These are phyloP conservation scores for Cadophora sp. DNA, from an alignment of 2,329 filamentous ascomycete genomes.

Conservation along the genomic window DNA sequence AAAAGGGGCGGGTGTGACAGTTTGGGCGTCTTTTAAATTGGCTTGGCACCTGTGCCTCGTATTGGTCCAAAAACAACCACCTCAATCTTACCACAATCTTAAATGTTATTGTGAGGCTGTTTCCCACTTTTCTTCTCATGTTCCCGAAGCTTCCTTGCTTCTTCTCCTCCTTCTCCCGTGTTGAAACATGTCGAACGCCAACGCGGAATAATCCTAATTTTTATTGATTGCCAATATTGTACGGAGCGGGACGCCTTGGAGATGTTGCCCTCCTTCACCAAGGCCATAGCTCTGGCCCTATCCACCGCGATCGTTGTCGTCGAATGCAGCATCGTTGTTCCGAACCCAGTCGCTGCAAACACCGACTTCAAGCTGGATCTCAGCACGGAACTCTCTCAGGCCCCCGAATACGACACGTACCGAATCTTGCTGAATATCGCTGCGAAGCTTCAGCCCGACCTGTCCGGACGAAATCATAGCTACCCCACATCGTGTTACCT, in stretches of 20 bases:
- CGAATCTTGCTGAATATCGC: not conserved
- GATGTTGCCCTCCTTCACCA: not conserved
- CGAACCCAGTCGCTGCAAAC: not conserved
- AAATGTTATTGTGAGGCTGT: not conserved
- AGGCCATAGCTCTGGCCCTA: constrained; percentile 6
- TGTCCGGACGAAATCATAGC: not conserved
- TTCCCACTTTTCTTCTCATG: not conserved
- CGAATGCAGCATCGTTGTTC: not conserved
- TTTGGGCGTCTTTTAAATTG: constrained; percentile 1
- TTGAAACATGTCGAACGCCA: constrained; percentile 39
- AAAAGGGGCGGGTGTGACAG: not conserved
- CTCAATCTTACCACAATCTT: not conserved
- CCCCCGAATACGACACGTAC: not conserved
- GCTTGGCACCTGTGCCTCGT: constrained; percentile 9
- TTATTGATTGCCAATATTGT: not conserved
- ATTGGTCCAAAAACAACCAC: not conserved
- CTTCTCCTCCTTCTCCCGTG: constrained; percentile 1
- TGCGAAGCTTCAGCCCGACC: not conserved
- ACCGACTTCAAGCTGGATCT: constrained; percentile 8
- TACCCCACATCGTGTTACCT: not conserved
- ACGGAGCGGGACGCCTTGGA: not conserved
- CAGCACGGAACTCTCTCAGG: not conserved
- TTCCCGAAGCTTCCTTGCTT: not conserved
- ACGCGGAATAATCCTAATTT: not conserved
- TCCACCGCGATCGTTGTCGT: not conserved